Base-by-base conservation (phyloP, 139 green algal species). In the Protoeuglena noctilucae region DNA sequence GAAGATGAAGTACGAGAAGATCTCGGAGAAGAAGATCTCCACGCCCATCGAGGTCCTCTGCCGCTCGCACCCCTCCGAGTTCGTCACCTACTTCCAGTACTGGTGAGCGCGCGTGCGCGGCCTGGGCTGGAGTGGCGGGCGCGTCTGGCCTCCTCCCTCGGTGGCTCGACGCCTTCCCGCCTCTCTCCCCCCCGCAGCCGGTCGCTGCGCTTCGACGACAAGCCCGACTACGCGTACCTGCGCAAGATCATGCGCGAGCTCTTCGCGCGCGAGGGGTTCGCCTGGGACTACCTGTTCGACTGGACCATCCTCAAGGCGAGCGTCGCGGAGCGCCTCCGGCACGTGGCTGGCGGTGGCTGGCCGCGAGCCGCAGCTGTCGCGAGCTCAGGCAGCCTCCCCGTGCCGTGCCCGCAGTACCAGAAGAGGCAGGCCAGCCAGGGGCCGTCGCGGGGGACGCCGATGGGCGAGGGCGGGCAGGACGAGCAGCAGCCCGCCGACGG, bases 1-100 rank as follows among this genome's bases (percentile, higher is more conserved):
- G 85, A 94, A 94, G 69, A 86, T 95, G 63, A 99, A 99, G 79
- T 99, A 99, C 65, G 92, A 99, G 69, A 98, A 97, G 74, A 99
- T 99, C 77, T 94, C 82, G 54, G 92, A 99, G 69, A 96, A 95
- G 75, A 99, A 99, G 79, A 96, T 99, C 87, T 85, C 77, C 26
- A 98, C 92, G 7, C 89, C 89, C 53, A 93, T 95, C 40, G 92
- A 99, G 77, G 57, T 78, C 34, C 73, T 99, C 12, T 97, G 89
- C 78, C 96, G 95, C 71, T 87, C 83, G 47, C 95, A 92, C 68
- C 91, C 91, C 6, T 72, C 80, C 48, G 91, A 96, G 79, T 95
- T 97, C 64, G 79, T 90, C 22, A 89, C 86, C 14, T 97, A 94
- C 80, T 96, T 97, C 65, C 80, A 96, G 67, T 93, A 94, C 62